Conservation (phyloP, 345 rosid species). For the Rhodamnia argentea region DNA sequence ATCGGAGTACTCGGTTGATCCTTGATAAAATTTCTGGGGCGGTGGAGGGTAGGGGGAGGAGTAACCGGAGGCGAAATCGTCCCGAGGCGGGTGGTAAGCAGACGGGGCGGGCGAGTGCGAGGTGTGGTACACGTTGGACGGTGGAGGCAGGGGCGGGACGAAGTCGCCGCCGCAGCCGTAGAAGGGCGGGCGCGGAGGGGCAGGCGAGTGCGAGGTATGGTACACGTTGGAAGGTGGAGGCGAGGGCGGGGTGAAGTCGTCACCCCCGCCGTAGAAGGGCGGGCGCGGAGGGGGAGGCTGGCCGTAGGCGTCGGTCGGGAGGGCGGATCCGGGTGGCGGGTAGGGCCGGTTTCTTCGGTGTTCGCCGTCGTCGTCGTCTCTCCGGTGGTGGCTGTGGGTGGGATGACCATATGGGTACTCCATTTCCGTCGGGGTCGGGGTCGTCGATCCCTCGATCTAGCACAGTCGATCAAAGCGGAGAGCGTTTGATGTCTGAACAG, state of each 20-base stretch:
- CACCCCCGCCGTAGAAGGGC: background rate
- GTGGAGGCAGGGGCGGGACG: conserved; percentile 1
- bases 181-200: too few species aligned
- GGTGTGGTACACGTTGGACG: conserved; percentile 18
- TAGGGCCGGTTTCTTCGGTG: background rate
- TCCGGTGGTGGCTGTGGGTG: conserved; percentile 19
- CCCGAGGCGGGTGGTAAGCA: conserved; percentile 4
- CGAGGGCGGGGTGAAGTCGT: too few species aligned
- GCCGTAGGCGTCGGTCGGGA: conserved; percentile 2
- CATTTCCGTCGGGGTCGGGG: conserved; percentile 11
- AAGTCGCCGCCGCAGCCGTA: too few species aligned
- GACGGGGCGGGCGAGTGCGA: conserved; percentile 14
- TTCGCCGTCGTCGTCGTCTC: conserved; percentile 16
- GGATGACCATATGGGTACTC: conserved; percentile 30
- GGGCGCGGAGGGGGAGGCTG: conserved; percentile 16
- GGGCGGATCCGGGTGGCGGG: conserved; percentile 4
- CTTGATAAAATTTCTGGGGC: conserved; percentile 28
- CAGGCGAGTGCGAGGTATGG: too few species aligned
- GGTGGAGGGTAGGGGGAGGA: conserved; percentile 5
- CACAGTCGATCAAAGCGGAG: background rate
- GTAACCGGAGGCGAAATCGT: background rate
- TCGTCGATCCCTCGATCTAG: background rate
- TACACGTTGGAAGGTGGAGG: too few species aligned
- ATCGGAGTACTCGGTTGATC: conserved; percentile 18
- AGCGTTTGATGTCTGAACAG: background rate